Conservation (phyloP, 768 basidiomycete species). For the Boletus huronensis region DNA sequence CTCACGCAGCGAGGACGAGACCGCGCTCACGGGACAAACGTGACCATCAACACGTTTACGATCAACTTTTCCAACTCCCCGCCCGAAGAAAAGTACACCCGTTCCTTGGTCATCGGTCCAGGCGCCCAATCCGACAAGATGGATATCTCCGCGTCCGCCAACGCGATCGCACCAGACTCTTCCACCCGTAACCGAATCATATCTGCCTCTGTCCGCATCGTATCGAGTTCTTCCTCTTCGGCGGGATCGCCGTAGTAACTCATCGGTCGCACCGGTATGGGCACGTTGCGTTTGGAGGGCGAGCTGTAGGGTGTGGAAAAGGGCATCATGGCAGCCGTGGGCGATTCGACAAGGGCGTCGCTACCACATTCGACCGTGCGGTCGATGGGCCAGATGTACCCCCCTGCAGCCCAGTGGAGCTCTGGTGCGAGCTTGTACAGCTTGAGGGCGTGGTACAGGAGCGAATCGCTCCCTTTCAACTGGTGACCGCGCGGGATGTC, state of each 20-base stretch:
- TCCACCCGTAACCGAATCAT: slow-evolving; percentile 54
- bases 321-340: slow-evolving; percentile 21
- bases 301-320: slow-evolving; percentile 24
- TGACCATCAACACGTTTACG: slow-evolving; percentile 71
- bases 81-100: slow-evolving; percentile 63
- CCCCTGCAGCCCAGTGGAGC: slow-evolving; percentile 79
- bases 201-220: slow-evolving; percentile 27
- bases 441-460: slow-evolving; percentile 74
- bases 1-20: background rate
- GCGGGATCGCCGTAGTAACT: slow-evolving; percentile 40
- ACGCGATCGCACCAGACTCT: slow-evolving; percentile 62
- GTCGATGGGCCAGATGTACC: slow-evolving; percentile 77
- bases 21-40: slow-evolving; percentile 54
- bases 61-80: slow-evolving; percentile 70
- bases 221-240: slow-evolving; percentile 36
- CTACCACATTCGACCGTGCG: slow-evolving; percentile 60
- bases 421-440: slow-evolving; percentile 71
- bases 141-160: slow-evolving; percentile 60
- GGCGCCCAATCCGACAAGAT: slow-evolving; percentile 53
- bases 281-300: slow-evolving; percentile 22
- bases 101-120: slow-evolving; percentile 54
- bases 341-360: slow-evolving; percentile 35
- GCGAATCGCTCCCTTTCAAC: slow-evolving; percentile 75
- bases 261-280: slow-evolving; percentile 41
- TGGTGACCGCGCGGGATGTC: slow-evolving; percentile 25